phyloP scores from a whole-genome alignment of 2,329 filamentous ascomycete species.

The Cytospora mali region DNA sequence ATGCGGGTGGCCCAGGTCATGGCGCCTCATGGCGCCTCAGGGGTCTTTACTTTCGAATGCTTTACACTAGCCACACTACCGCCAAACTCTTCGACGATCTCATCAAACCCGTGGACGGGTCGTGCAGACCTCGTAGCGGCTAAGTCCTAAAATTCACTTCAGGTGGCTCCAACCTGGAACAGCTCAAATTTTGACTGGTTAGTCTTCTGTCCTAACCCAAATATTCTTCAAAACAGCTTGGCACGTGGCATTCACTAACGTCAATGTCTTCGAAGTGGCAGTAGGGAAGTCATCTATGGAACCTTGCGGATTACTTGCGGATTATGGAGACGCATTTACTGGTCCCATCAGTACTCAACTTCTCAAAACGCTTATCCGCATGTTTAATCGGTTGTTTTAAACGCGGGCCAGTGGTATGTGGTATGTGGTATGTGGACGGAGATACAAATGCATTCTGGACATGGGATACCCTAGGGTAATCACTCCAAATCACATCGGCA shows the following conservation, averaged over 20 bases:
- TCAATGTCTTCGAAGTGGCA: neutral
- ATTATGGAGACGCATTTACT: neutral
- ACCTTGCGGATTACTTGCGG: constrained; percentile 4
- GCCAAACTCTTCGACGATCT: neutral
- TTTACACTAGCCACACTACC: neutral
- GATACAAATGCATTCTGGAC: constrained; percentile 12
- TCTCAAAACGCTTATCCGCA: constrained; percentile 4
- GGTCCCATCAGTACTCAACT: neutral
- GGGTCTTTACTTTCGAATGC: constrained; percentile 2
- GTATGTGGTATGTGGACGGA: constrained; percentile 3
- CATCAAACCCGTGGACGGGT: neutral
- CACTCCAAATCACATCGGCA: neutral
- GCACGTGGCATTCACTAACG: neutral
- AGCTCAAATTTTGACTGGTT: constrained; percentile 9
- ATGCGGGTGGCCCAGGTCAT: constrained; percentile 42
- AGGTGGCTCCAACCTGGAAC: neutral
- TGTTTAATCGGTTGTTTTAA: neutral
- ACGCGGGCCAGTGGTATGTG: neutral
- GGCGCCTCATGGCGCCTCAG: too few species aligned
- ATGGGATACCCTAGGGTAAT: too few species aligned
- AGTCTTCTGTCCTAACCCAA: too few species aligned
- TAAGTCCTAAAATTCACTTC: neutral
- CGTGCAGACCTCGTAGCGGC: neutral
- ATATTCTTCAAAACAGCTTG: too few species aligned
- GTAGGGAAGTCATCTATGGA: neutral